A percentile compares a stretch with the other conserved stretches of the same genome.
phyloP scores from a whole-genome alignment of 2,329 filamentous ascomycete species.

The Ophiostoma sp. region DNA sequence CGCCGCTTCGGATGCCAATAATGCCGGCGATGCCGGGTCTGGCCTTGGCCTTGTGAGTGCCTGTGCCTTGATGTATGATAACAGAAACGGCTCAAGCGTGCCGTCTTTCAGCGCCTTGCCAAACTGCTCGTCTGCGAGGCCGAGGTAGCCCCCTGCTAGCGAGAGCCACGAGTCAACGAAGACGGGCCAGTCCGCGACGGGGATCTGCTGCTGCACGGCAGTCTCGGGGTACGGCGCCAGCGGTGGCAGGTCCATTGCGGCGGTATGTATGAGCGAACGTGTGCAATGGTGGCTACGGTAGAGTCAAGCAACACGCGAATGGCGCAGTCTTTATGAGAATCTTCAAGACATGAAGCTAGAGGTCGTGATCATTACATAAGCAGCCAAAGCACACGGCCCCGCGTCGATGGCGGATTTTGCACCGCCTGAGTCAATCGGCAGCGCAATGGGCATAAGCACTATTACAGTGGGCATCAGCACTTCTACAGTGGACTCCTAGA shows the following conservation, averaged over 20 bases:
- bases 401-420: conserved; percentile 4
- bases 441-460: neutral
- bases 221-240: conserved; percentile 70
- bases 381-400: neutral
- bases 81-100: conserved; percentile 54
- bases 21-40: conserved; percentile 33
- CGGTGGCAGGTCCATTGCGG: conserved; percentile 48
- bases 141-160: conserved; percentile 60
- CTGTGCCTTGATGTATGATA: conserved; percentile 58
- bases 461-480: neutral
- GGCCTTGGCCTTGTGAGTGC: conserved; percentile 32
- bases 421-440: conserved; percentile 6
- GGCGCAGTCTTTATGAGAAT: too few species aligned
- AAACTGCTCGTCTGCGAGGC: conserved; percentile 54
- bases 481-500: neutral
- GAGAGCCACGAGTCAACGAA: conserved; percentile 72
- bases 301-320: neutral
- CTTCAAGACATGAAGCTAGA: neutral
- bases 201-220: conserved; percentile 57
- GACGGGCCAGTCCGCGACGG: conserved; percentile 66
- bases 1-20: neutral
- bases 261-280: neutral
- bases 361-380: conserved; percentile 9
- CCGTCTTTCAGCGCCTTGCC: conserved; percentile 45
- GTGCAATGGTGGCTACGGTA: neutral